phyloP scores from a whole-genome alignment of 257 asterid genomes.

The Rehmannia glutinosa region DNA sequence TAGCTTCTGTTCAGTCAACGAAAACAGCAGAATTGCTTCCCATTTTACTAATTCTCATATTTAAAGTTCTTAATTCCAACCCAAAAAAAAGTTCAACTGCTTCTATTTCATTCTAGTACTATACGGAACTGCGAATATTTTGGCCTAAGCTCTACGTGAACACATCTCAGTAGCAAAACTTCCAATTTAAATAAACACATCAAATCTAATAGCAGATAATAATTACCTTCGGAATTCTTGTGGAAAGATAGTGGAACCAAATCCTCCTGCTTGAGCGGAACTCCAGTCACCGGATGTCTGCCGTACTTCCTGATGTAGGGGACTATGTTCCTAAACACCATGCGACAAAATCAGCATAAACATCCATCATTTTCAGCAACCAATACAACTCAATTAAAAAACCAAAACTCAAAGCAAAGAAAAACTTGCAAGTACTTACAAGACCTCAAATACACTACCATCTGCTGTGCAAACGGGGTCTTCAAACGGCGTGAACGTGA shows the following conservation, averaged over 20 bases:
- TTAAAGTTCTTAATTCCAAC: background rate
- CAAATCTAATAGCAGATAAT: background rate
- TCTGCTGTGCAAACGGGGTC: constrained; percentile 87
- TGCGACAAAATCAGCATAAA: constrained; percentile 3
- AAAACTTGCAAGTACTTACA: constrained; percentile 40
- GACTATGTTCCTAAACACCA: constrained; percentile 56
- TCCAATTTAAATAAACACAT: background rate
- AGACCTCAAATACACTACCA: constrained; percentile 80
- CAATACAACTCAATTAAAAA: background rate
- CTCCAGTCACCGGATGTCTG: constrained; percentile 92
- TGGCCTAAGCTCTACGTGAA: background rate
- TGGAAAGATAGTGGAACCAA: constrained; percentile 80
- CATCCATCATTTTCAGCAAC: background rate
- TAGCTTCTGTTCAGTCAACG: background rate
- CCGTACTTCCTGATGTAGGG: constrained; percentile 88
- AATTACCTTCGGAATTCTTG: constrained; percentile 82
- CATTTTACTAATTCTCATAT: background rate
- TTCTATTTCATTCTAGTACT: background rate
- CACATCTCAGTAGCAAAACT: background rate
- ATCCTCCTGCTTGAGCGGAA: constrained; percentile 67
- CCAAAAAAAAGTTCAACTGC: background rate
- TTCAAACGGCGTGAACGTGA: constrained; percentile 94
- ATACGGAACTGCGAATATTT: background rate
- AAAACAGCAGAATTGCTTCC: background rate
- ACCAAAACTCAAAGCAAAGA: background rate